Evolutionary conservation across 2,329 filamentous ascomycete species (phyloP), one percentile per base, ranked within the genome.

Genomic region (Boeremia lycopersici): DNA sequence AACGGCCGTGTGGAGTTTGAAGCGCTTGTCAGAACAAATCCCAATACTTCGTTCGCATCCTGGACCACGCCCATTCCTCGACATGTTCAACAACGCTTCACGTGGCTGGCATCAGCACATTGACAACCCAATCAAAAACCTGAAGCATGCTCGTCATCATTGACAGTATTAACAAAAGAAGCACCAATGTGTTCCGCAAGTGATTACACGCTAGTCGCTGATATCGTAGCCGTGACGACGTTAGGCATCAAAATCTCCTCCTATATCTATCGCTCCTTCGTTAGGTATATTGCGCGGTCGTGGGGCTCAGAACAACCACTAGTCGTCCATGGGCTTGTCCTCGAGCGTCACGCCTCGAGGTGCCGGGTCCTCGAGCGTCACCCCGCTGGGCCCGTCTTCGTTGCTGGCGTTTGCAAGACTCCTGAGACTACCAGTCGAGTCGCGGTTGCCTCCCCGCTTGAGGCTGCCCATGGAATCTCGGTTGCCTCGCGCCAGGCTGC

Each of bases 251-350:
- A 50, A 47, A 34, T 39, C 36, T 43, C 54, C 41, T 40, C 57
- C 45, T 44, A 46, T 51, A 34, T 55, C 42, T 41, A 42, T 50
- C 30, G 25, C 17, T 50, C 46, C 46, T 43, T 55, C 52, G 31
- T 55, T 28, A 54, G n/a, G 34, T 35, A 43, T 31, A 48, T 35
- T n/a, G 38, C 48, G 39, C 46, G 31, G n/a, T 40, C 40, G 38
- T 36, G 34, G 29, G 44, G 35, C 46, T 55, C 28, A 55, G 36
- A 55, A 55, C 36, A 47, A 55, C 69, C 57, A 70, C 65, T 71
- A 90, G 75, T 90, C 87, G 76, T 91, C 87, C 87, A 91, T 90
- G n/a, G 89, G 86, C 75, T 84, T 87, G 72, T 92, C 89, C 67
- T 86, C 85, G 67, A 92, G 78, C 62, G 86, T 87, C 36, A 91